These are phyloP conservation scores for Yamadazyma phyllophila DNA, from an alignment of 805 yeast genomes.

Conservation along the genomic window DNA sequence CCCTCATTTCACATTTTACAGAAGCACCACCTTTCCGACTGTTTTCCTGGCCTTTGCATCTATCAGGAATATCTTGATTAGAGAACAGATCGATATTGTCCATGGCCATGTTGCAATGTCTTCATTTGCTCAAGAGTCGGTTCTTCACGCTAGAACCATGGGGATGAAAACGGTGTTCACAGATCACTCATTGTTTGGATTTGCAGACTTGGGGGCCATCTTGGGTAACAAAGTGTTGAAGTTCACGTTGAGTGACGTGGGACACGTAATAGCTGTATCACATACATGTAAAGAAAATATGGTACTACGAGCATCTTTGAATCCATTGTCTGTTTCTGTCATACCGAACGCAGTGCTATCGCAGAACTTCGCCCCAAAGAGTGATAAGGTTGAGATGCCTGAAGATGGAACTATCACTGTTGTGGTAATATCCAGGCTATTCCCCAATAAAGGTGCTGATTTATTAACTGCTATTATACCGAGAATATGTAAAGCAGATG, in stretches of 20 bases:
- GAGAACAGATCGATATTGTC: conserved; percentile 84
- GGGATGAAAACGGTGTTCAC: conserved; percentile 90
- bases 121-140: conserved; percentile 82
- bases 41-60: conserved; percentile 87
- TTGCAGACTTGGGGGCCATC: conserved; percentile 79
- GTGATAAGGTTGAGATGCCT: neutral
- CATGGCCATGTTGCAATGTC: conserved; percentile 96
- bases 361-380: conserved; percentile 54
- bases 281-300: conserved; percentile 97
- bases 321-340: conserved; percentile 77
- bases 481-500: conserved; percentile 60
- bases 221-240: conserved; percentile 82
- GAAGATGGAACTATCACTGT: conserved; percentile 54
- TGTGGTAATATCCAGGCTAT: conserved; percentile 86
- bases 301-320: conserved; percentile 78
- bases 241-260: conserved; percentile 81
- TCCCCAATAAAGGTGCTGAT: conserved; percentile 97
- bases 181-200: conserved; percentile 94
- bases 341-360: conserved; percentile 96
- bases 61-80: conserved; percentile 74
- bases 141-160: conserved; percentile 91
- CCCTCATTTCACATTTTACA: conserved; percentile 75
- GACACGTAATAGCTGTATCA: conserved; percentile 93
- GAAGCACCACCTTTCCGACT: conserved; percentile 85
- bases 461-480: conserved; percentile 83